A percentile compares a stretch with the other conserved stretches of the same genome.
Evolutionary conservation across 139 green algal genomes (phyloP).

Genomic region (Choricystis sp.): DNA sequence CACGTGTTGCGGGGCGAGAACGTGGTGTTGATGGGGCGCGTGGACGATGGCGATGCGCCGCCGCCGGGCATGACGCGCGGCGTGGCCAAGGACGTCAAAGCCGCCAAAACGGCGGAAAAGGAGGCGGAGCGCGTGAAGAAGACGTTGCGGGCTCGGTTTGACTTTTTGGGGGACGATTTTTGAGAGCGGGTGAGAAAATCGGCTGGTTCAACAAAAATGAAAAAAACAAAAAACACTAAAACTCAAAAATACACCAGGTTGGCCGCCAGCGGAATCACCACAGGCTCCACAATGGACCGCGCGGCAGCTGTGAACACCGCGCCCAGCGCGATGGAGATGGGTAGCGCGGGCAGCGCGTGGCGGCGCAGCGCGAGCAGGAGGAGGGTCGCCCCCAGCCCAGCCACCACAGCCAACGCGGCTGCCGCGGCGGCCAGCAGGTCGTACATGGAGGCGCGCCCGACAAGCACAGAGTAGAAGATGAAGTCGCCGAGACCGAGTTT

Average conservation of each 20-base stretch:
- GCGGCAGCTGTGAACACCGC: conserved; percentile 70
- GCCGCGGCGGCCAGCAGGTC: conserved; percentile 70
- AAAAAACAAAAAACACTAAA: conserved; percentile 6
- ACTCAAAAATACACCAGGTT: not conserved
- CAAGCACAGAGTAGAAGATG: conserved; percentile 79
- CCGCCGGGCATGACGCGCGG: conserved; percentile 14
- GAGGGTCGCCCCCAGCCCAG: conserved; percentile 54
- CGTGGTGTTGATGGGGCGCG: conserved; percentile 56
- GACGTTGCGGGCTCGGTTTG: conserved; percentile 13
- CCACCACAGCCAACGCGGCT: conserved; percentile 43
- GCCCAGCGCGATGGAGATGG: conserved; percentile 75
- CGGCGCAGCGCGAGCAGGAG: conserved; percentile 50
- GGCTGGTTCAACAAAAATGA: not conserved
- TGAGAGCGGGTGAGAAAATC: conserved; percentile 1
- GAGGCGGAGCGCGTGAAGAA: conserved; percentile 12
- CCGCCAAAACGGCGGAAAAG: not conserved
- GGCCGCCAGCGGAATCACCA: conserved; percentile 35
- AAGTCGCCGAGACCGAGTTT: conserved; percentile 93
- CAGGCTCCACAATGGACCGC: conserved; percentile 55
- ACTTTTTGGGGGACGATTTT: conserved; percentile 4
- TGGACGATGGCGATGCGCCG: conserved; percentile 39
- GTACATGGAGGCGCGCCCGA: conserved; percentile 75
- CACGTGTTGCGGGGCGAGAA: conserved; percentile 58
- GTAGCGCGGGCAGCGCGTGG: conserved; percentile 75
- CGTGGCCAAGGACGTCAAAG: not conserved